Evolutionary conservation across 768 basidiomycete species (phyloP).

Genomic region (Gloeophyllum trabeum): DNA sequence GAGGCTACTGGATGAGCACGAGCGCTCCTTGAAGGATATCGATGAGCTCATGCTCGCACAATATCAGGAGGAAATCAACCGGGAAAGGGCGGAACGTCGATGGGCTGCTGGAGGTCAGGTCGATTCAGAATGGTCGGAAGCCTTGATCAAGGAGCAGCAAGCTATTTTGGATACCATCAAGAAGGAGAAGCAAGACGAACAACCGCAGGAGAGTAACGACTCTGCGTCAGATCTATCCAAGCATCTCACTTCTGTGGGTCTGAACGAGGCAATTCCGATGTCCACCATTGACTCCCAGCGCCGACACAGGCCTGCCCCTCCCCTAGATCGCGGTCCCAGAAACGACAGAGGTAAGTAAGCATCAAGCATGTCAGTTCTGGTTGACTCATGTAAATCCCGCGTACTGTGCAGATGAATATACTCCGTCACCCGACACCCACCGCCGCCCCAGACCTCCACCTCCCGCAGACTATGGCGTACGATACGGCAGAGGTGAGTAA

Average conservation of each 20-base stretch:
- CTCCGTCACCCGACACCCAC: too few relatives aligned
- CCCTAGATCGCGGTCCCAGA: not conserved
- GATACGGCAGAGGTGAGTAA: too few relatives aligned
- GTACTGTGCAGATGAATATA: too few relatives aligned
- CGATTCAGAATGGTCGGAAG: conserved; percentile 21
- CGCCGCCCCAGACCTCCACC: too few relatives aligned
- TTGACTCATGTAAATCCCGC: not conserved
- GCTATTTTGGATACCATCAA: conserved; percentile 39
- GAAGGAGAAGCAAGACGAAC: conserved; percentile 5
- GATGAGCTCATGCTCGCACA: conserved; percentile 33
- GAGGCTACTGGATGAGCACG: conserved; percentile 26
- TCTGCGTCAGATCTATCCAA: not conserved
- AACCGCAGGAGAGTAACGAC: not conserved
- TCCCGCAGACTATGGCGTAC: too few relatives aligned
- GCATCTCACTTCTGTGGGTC: too few relatives aligned
- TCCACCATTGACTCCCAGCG: not conserved
- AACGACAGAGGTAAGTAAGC: not conserved
- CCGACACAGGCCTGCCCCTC: not conserved
- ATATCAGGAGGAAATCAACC: conserved; percentile 29
- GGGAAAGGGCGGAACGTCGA: conserved; percentile 37
- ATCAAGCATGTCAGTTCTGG: not conserved
- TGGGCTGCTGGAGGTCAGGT: conserved; percentile 30
- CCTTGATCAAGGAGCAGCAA: conserved; percentile 24
- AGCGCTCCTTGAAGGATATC: conserved; percentile 30
- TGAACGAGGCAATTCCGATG: too few relatives aligned